phyloP scores from a whole-genome alignment of 441 rosid species.

The Pelargonium exstipulatum region DNA sequence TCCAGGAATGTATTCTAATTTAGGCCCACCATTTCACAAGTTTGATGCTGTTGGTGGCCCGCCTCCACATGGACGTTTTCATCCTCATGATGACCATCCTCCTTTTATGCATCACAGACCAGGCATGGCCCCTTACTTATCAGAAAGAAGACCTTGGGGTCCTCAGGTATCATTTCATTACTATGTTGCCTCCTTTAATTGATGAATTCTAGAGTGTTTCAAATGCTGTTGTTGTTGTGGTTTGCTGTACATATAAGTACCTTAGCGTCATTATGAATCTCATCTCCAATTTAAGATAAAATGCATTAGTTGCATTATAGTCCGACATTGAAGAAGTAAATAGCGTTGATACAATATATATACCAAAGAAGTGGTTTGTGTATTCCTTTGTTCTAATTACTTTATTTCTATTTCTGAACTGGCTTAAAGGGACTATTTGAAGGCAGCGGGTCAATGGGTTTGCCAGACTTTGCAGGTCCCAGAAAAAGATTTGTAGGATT shows the following conservation, averaged over 20 bases:
- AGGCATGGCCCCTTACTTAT: slow-evolving; percentile 41
- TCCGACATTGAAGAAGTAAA: slow-evolving; percentile 11
- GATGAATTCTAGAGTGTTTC: slow-evolving; percentile 1
- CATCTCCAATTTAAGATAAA: background rate
- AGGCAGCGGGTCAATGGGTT: slow-evolving; percentile 38
- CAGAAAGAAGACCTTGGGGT: slow-evolving; percentile 66
- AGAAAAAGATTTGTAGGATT: slow-evolving; percentile 47
- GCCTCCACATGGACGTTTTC: slow-evolving; percentile 46
- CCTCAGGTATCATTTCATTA: slow-evolving; percentile 42
- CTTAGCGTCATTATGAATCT: background rate
- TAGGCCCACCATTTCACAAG: slow-evolving; percentile 46
- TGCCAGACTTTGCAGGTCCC: slow-evolving; percentile 50
- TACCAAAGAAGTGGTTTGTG: background rate
- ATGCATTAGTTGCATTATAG: background rate
- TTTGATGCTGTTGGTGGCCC: slow-evolving; percentile 54
- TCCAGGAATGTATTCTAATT: slow-evolving; percentile 34
- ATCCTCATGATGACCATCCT: slow-evolving; percentile 38
- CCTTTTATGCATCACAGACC: slow-evolving; percentile 50
- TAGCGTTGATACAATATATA: background rate
- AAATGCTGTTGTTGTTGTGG: background rate
- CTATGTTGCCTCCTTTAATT: background rate
- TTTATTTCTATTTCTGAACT: slow-evolving; percentile 10
- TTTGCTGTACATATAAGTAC: too few species aligned
- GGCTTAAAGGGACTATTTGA: slow-evolving; percentile 41
- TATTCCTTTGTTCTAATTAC: slow-evolving; percentile 7